These are phyloP conservation scores for Nakaseomyces uthaithaninus DNA, from an alignment of 1,139 yeast genomes.

Conservation along the genomic window DNA sequence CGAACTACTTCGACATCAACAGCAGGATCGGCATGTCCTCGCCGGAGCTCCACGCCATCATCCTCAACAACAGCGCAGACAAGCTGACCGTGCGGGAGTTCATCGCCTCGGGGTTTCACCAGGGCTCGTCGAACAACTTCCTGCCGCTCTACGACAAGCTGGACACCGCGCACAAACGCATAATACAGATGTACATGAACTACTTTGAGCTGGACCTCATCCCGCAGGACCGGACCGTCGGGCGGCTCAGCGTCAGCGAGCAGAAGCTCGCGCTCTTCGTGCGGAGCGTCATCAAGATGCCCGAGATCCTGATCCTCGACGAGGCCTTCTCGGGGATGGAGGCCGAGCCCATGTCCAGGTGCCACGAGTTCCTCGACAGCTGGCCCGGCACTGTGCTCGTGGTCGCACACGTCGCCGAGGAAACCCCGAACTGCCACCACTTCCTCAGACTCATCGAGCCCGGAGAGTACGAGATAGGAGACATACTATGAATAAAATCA, in stretches of 20 bases:
- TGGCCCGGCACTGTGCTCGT: conserved; percentile 65
- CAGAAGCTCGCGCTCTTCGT: conserved; percentile 74
- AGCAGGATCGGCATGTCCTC: conserved; percentile 76
- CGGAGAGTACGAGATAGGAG: conserved; percentile 30
- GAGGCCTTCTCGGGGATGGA: conserved; percentile 94
- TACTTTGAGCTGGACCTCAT: conserved; percentile 32
- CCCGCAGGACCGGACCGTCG: conserved; percentile 36
- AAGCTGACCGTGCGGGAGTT: conserved; percentile 47
- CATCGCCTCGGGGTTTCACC: conserved; percentile 65
- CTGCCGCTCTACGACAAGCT: conserved; percentile 36
- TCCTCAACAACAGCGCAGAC: conserved; percentile 41
- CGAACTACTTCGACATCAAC: conserved; percentile 72
- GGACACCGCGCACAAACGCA: conserved; percentile 31
- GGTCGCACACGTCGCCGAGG: conserved; percentile 66
- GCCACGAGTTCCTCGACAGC: conserved; percentile 55
- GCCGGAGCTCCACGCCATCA: conserved; percentile 84
- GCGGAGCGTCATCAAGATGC: conserved; percentile 68
- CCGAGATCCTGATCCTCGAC: conserved; percentile 71
- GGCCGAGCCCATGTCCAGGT: conserved; percentile 50
- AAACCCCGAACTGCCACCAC: conserved; percentile 50
- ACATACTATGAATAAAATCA: conserved; percentile 7
- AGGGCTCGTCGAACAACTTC: conserved; percentile 48
- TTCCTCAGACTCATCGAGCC: conserved; percentile 37
- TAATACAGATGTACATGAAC: conserved; percentile 33
- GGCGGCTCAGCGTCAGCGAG: conserved; percentile 54